Evolutionary conservation across 805 yeast genomes (phyloP), one percentile per base, ranked within the genome.

Genomic region (Wickerhamomyces bovis): DNA sequence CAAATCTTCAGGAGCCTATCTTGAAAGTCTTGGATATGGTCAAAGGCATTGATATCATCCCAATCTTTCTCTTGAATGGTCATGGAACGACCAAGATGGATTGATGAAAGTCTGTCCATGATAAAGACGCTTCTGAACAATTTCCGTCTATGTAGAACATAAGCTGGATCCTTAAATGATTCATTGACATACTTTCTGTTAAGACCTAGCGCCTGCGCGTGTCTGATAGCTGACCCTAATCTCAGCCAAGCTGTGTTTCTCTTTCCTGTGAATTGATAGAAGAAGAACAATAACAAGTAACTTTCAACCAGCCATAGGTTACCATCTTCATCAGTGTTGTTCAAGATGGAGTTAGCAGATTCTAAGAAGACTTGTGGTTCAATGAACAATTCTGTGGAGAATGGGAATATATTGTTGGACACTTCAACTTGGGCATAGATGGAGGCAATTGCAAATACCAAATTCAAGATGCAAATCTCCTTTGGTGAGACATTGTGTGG

Each of bases 241-340:
- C 65, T 65, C 13, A 72, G 58, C 77, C 77, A 74, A 6, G 77
- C 70, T 0, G 71, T 60, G 41, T 64, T 64, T 46, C 72, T 63
- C 42, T 66, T 67, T 10, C 73, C 67, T n/a, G 62, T 62, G 26
- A 63, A 56, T 43, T 70, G 73, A 47, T 73, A 67, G 52, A 63
- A 72, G 51, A 72, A 64, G 52, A 64, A 70, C 31, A 67, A 58
- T 20, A 75, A 51, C 26, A 70, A 51, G 47, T 72, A 61, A 5
- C 69, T 68, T 46, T 71, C 73, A 3, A 71, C 70, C 12, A 69
- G 52, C 76, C 77, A 72, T 13, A 71, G 44, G 39, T 58, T 66
- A 23, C 66, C 70, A 50, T 70, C 75, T 41, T 70, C 69, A n/a
- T 62, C 61, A 1, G 64, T 55, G 15, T 61, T 50, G 38, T 63